Percentiles rank a stretch among this genome's conserved stretches.
Conservation (phyloP, 768 basidiomycete species). For the Rubroboletus pulcherrimus region DNA sequence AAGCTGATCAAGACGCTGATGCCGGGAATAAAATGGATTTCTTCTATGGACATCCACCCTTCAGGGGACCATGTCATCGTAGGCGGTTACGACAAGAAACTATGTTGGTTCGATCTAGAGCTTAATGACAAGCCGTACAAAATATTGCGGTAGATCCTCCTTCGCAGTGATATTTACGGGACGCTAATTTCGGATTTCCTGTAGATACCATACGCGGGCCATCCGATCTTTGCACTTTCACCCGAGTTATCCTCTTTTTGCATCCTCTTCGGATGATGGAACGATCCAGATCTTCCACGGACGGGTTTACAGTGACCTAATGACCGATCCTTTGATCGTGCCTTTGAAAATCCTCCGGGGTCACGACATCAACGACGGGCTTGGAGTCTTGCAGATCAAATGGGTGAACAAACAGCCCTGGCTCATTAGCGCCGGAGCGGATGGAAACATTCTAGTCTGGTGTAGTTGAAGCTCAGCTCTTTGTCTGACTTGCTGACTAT, state of each 20-base stretch:
- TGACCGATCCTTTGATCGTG: conserved; percentile 97
- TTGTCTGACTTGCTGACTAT: conserved; percentile 29
- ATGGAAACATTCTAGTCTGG: conserved; percentile 87
- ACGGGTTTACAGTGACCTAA: conserved; percentile 89
- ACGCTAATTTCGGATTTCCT: conserved; percentile 8
- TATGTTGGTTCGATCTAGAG: conserved; percentile 99
- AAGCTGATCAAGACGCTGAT: conserved; percentile 88
- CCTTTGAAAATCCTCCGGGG: conserved; percentile 94
- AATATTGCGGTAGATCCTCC: conserved; percentile 66
- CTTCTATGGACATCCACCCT: conserved; percentile 94
- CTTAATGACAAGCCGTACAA: conserved; percentile 97
- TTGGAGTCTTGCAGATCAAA: conserved; percentile 86
- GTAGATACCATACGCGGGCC: conserved; percentile 89
- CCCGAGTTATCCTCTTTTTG: conserved; percentile 91
- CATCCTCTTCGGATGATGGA: conserved; percentile 95
- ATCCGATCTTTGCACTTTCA: conserved; percentile 93
- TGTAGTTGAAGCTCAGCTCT: conserved; percentile 52
- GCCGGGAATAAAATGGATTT: conserved; percentile 98
- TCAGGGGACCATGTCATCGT: conserved; percentile 95
- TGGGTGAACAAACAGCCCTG: conserved; percentile 92
- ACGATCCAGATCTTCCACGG: conserved; percentile 96
- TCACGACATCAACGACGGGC: conserved; percentile 78
- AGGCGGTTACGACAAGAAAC: conserved; percentile 94
- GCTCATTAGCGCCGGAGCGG: conserved; percentile 90
- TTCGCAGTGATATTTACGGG: background rate